Base-by-base conservation (phyloP, 371 early-diverging fungal species). In the Mucor velutinosus region DNA sequence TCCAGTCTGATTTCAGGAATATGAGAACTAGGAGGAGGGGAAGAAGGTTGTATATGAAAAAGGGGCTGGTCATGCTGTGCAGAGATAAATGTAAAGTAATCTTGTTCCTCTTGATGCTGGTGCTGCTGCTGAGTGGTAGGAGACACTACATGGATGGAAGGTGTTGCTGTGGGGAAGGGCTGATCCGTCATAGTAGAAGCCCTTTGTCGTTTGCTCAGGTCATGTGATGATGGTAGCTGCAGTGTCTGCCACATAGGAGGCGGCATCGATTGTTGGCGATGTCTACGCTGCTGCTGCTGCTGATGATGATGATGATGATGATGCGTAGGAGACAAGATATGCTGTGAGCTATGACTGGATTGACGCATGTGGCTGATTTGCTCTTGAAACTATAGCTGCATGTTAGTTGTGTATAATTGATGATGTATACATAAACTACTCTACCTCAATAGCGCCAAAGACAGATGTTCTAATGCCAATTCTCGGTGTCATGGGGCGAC, bases 361-460 rank as follows among this genome's bases (percentile, higher is more conserved):
- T 77, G 66, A n/a, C 72, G 66, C 15, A 81, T 68, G 6, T 58
- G 60, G 53, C 67, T 75, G 17, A 81, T 60, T 71, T 79, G 75
- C 39, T 75, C 67, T 69, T 75, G 77, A 66, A 81, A 77, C 82
- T 81, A 23, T 33, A 8, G 33, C 7, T 33, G 7, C 4, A 33
- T 33, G 17, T 30, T 56, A 32, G 27, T n/a, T 19, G 6, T 53
- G 23, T 33, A 5, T 4, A 1, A 8, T 3, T 30, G 8, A 1
- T 33, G 8, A 33, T 14, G 1, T 39, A 33, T 1, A 15, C 32
- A 5, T 17, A 33, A 7, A 7, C n/a, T n/a, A 7, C n/a, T 12
- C 19, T 79, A 82, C 82, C 72, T 83, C 83, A 33, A 83, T 80
- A 14, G 83, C 83, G 33, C 83, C 76, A 70, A 83, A 80, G 11